A percentile compares a stretch with the other conserved stretches of the same genome.
phyloP scores from a whole-genome alignment of 1,284 basidiomycete species.

The Apiotrichum sp. region DNA sequence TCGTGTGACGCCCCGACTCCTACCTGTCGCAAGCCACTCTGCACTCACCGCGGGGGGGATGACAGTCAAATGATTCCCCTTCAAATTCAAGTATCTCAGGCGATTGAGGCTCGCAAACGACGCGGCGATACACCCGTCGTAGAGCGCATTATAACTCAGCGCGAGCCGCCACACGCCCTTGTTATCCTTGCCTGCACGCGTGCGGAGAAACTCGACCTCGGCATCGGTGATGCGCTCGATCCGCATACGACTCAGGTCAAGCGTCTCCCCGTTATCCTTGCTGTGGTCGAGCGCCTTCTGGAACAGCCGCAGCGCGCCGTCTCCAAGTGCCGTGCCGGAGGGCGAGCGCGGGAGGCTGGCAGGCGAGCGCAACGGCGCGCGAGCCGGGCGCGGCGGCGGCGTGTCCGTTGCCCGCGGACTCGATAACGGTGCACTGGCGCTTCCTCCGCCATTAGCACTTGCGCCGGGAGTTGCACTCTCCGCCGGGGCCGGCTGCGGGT shows the following conservation, averaged over 20 bases:
- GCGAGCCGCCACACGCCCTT: slow-evolving; percentile 69
- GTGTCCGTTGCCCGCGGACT: neutral
- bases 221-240: slow-evolving; percentile 67
- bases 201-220: slow-evolving; percentile 62
- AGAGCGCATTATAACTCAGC: slow-evolving; percentile 75
- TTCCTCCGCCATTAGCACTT: too few species aligned
- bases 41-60: slow-evolving; percentile 79
- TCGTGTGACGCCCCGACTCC: neutral
- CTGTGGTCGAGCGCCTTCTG: slow-evolving; percentile 62
- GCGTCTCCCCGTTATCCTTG: slow-evolving; percentile 68
- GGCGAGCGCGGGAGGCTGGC: slow-evolving; percentile 6
- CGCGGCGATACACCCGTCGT: slow-evolving; percentile 61
- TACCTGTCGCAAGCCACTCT: too few species aligned
- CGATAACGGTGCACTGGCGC: neutral
- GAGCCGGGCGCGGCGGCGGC: slow-evolving; percentile 12
- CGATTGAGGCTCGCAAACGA: slow-evolving; percentile 70
- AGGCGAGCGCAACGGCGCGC: slow-evolving; percentile 9
- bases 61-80: slow-evolving; percentile 73
- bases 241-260: slow-evolving; percentile 68
- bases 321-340: neutral
- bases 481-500: neutral
- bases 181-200: slow-evolving; percentile 55
- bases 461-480: too few species aligned
- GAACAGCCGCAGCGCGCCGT: slow-evolving; percentile 44
- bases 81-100: slow-evolving; percentile 87